Evolutionary conservation across 2,329 filamentous ascomycete genomes (phyloP), one percentile per base, ranked within the genome.

Genomic region (Colletotrichum tabaci): DNA sequence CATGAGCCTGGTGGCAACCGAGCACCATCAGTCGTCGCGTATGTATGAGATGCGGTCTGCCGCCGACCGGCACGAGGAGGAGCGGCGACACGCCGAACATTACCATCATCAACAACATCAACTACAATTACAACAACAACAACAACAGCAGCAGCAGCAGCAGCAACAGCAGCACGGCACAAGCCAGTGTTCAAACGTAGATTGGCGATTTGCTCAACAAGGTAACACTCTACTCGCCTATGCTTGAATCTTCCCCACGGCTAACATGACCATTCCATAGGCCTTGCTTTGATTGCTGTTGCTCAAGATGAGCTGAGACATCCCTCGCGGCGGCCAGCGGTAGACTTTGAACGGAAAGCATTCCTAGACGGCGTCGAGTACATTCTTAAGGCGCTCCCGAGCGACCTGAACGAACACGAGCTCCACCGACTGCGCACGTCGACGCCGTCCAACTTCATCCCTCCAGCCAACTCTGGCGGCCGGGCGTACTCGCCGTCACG

Each of bases 291-390:
- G 58, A 58, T 74, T 35, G 38, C 49, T 8, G 71, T 68, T 6
- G 67, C 73, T 23, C 73, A 73, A n/a, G 67, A 71, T 18, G 64
- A 73, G 16, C 40, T 57, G 26, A 61, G 71, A 23, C 58, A 61
- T 18, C 67, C 71, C 2, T 57, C 71, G 16, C 50, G 49, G 53
- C 53, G 67, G 7, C 63, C 71, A 10, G 63, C 50, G 35, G 68
- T 74, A 7, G 72, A 74, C 1, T 81, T 81, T 70, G 87, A 88
- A 61, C 86, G 91, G 35, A 88, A 89, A 73, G 84, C 91, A 12
- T 93, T 92, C 78, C 80, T 93, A 60, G 89, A 92, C 75, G 87
- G 89, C 69, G 80, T 92, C 4, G 87, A 87, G 3, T 92, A 92
- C 77, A 83, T 93, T 30, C 84, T 93, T n/a, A 87, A 87, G 72